Base-by-base conservation (phyloP, 768 basidiomycete genomes). In the Tulasnella sp. region DNA sequence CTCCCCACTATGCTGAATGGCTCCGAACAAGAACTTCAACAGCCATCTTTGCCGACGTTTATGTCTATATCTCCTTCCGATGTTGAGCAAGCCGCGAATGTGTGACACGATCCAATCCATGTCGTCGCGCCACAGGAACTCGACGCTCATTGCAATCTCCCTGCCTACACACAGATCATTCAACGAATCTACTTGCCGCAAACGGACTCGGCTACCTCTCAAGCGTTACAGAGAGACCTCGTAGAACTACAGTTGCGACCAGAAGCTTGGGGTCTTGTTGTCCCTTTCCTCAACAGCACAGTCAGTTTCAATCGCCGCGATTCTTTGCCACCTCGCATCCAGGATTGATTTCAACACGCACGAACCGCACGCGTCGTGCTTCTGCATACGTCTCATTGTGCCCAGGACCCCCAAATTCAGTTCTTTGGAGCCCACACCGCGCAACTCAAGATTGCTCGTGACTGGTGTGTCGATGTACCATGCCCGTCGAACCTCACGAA, bases 351-450 rank as follows among this genome's bases (percentile, higher is more conserved):
- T n/a, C n/a, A n/a, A n/a, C n/a, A n/a, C n/a, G n/a, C n/a, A n/a
- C n/a, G n/a, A n/a, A n/a, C n/a, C n/a, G n/a, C n/a, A n/a, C n/a
- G n/a, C n/a, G n/a, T n/a, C n/a, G n/a, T n/a, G 27, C 19, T n/a
- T 7, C 42, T 35, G 12, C 31, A 14, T 9, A 46, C 19, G 19
- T 35, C 6, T 35, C 12, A 3, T 12, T 45, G 1, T 11, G 21
- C 19, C 1, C 42, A 71, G 69, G 84, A 93, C 68, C 75, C 76
- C 51, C 89, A 89, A 64, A 87, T 94, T 8, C 86, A 92, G 67
- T 97, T 94, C 75, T 94, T 90, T 65, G 90, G 91, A 2, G 91
- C 92, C 4, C 92, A 96, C 64, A 96, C 89, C 0, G 80, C 84
- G 2, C 89, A 93, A 66, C 86, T 93, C 60, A 97, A 97, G 77